These are phyloP conservation scores for Pseudocercospora crystallina DNA, from an alignment of 2,329 filamentous ascomycete species.

Conservation along the genomic window DNA sequence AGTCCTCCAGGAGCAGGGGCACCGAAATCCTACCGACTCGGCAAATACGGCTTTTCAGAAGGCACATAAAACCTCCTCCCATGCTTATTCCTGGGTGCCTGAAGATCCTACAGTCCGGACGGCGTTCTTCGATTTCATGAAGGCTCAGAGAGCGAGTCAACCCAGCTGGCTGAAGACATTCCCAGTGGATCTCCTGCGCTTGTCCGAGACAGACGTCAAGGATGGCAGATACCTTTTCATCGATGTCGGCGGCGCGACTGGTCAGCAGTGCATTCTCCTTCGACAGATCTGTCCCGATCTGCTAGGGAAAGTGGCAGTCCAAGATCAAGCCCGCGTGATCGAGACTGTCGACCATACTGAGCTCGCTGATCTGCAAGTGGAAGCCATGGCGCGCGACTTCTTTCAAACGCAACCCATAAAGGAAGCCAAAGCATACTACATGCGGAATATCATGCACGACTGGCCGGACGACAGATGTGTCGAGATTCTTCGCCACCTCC, in stretches of 20 bases:
- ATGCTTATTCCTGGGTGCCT: slow-evolving; percentile 6
- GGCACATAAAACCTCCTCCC: slow-evolving; percentile 4
- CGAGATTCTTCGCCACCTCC: slow-evolving; percentile 17
- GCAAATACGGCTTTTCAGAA: slow-evolving; percentile 5
- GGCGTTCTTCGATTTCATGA: slow-evolving; percentile 14
- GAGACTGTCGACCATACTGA: not conserved
- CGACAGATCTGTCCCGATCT: slow-evolving; percentile 7
- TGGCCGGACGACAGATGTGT: slow-evolving; percentile 23
- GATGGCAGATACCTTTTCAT: slow-evolving; percentile 13
- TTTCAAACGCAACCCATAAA: slow-evolving; percentile 12
- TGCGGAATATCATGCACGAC: slow-evolving; percentile 27
- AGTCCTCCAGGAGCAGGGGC: slow-evolving; percentile 7
- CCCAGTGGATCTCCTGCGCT: slow-evolving; percentile 6
- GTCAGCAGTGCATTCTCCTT: slow-evolving; percentile 11
- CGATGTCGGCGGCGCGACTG: slow-evolving; percentile 19
- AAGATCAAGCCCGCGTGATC: slow-evolving; percentile 14
- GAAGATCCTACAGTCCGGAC: slow-evolving; percentile 2
- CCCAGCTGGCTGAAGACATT: slow-evolving; percentile 7
- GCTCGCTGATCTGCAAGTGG: slow-evolving; percentile 4
- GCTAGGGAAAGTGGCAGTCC: slow-evolving; percentile 16
- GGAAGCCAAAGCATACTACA: slow-evolving; percentile 25
- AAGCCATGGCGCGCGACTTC: slow-evolving; percentile 16
- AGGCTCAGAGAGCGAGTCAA: not conserved
- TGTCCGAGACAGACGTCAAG: not conserved
- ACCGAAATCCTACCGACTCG: slow-evolving; percentile 5